A percentile compares a stretch with the other conserved stretches of the same genome.
These are phyloP conservation scores for Pseudozyma tsukubaensis DNA, from an alignment of 1,284 basidiomycete genomes.

Conservation along the genomic window DNA sequence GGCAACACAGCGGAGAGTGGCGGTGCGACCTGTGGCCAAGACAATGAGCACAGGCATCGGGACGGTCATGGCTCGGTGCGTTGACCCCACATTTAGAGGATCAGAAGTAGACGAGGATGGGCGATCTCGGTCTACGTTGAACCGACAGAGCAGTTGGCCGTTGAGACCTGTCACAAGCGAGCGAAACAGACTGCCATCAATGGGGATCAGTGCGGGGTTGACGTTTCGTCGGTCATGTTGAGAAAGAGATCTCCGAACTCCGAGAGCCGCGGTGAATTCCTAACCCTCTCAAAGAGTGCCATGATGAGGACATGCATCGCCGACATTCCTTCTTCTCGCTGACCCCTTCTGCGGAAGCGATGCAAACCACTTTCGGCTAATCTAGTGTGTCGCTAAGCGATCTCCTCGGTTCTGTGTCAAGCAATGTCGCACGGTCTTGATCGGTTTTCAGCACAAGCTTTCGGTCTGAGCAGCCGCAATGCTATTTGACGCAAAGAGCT, in stretches of 20 bases:
- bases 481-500: neutral
- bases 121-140: constrained; percentile 7
- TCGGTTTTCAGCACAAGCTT: constrained; percentile 13
- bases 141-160: constrained; percentile 10
- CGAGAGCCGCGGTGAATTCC: constrained; percentile 12
- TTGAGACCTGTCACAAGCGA: neutral
- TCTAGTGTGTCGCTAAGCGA: constrained; percentile 6
- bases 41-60: too few relatives aligned
- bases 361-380: constrained; percentile 4
- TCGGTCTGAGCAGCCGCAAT: neutral
- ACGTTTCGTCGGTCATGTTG: too few relatives aligned
- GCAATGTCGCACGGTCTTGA: constrained; percentile 6
- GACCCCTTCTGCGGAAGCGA: neutral
- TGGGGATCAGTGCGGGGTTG: neutral
- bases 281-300: neutral
- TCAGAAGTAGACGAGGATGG: neutral
- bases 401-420: constrained; percentile 1
- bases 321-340: constrained; percentile 3
- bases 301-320: constrained; percentile 7
- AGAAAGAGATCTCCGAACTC: constrained; percentile 26
- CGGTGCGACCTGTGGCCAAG: neutral
- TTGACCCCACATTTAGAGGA: constrained; percentile 29
- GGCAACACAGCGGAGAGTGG: neutral
- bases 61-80: neutral
- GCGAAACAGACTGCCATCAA: neutral